Base-by-base conservation (phyloP, 2,329 filamentous ascomycete genomes). In the Nemania abortiva region DNA sequence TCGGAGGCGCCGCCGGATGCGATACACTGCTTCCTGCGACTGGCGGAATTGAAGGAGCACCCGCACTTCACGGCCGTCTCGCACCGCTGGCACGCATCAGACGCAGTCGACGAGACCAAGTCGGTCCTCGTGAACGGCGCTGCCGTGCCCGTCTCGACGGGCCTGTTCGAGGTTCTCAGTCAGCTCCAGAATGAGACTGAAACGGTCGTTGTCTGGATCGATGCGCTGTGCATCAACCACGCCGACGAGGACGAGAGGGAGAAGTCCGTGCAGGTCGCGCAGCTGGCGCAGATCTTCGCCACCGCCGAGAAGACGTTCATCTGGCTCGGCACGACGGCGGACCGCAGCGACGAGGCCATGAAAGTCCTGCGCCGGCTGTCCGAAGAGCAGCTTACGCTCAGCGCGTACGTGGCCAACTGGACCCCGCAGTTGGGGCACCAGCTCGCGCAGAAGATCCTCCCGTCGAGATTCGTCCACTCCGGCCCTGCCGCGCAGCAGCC, bases 161-260 rank as follows among this genome's bases (percentile, higher is more conserved):
- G 70, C 24, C 15, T 75, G 6, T 72, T 67, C 18, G 54, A 61
- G 3, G 57, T 73, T 6, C 63, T 75, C 1, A n/a, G 45, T 2
- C 57, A 68, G 24, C 9, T 72, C 2, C 74, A 74, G 50, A 59
- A 61, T 37, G 70, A 73, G 49, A 34, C 63, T 0, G 69, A 72
- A 3, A 34, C 73, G 0, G 60, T 66, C 7, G 68, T 68, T 0
- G 47, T 77, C 37, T 78, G 74, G 75, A 68, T 78, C 29, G 72
- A 74, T 47, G 73, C 74, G 18, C 63, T 78, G 9, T 78, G 76
- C 55, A 73, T 76, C 31, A 74, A 77, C 56, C 70, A 73, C 10
- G 70, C 56, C 7, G 72, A 76, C 37, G 56, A 53, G 5, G 52
- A 64, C 1, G 65, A 69, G 56, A 59, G 24, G 6, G 76, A 77